Percentiles rank a stretch among this genome's conserved stretches.
These are phyloP conservation scores for Cinnamomum micranthum DNA, from an alignment of 164 flowering plant species.

Conservation along the genomic window DNA sequence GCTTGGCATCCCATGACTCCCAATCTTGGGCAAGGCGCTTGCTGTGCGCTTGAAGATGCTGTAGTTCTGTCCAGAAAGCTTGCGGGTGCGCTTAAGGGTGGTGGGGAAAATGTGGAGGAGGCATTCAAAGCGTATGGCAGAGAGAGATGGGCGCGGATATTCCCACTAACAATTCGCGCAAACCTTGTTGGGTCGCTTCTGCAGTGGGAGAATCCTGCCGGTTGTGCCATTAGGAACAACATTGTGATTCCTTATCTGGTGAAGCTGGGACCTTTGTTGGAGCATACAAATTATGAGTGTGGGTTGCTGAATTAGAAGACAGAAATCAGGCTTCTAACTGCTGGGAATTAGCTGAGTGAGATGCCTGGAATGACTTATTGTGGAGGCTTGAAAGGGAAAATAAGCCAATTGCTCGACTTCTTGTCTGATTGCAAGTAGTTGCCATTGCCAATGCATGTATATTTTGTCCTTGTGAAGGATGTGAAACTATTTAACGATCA, in stretches of 20 bases:
- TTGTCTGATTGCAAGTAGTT: too few species aligned
- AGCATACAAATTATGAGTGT: slow-evolving; percentile 76
- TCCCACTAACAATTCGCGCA: slow-evolving; percentile 70
- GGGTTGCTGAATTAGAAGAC: slow-evolving; percentile 36
- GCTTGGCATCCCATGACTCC: slow-evolving; percentile 99
- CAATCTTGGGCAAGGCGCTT: slow-evolving; percentile 94
- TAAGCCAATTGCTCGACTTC: too few species aligned
- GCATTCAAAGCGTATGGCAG: slow-evolving; percentile 52
- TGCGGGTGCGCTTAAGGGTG: slow-evolving; percentile 36
- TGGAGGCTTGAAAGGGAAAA: too few species aligned
- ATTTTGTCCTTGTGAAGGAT: too few species aligned
- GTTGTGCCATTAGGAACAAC: slow-evolving; percentile 61
- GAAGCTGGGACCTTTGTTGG: slow-evolving; percentile 69
- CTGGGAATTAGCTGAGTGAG: neutral
- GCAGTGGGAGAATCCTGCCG: slow-evolving; percentile 75
- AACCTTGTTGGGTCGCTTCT: slow-evolving; percentile 66
- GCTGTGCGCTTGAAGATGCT: slow-evolving; percentile 90
- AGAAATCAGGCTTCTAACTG: neutral
- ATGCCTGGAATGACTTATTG: too few species aligned
- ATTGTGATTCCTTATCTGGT: slow-evolving; percentile 75
- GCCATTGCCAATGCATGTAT: too few species aligned
- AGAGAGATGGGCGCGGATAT: slow-evolving; percentile 78
- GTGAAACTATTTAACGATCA: too few species aligned
- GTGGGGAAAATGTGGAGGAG: slow-evolving; percentile 31
- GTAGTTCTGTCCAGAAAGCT: slow-evolving; percentile 68